These are phyloP conservation scores for Endocladia muricata DNA, from an alignment of 31 red algal species.

Conservation along the genomic window DNA sequence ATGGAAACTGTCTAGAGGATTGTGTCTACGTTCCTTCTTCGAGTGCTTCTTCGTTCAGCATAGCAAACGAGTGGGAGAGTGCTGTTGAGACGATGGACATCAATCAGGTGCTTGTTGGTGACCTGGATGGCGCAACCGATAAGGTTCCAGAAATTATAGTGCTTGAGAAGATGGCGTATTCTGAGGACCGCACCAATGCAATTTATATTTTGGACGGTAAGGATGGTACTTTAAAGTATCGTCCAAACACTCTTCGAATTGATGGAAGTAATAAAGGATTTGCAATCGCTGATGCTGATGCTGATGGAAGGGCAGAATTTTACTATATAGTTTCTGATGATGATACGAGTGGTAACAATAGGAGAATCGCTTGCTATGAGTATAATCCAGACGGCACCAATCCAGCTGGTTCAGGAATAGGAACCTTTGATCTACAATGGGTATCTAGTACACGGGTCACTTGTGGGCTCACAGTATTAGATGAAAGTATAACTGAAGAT, in stretches of 20 bases:
- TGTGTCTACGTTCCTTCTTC: not conserved
- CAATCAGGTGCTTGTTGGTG: not conserved
- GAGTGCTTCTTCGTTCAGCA: not conserved
- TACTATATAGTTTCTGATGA: too few relatives aligned
- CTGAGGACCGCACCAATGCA: not conserved
- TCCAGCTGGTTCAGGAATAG: too few relatives aligned
- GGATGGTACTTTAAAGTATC: not conserved
- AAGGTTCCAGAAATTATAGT: slow-evolving; percentile 1
- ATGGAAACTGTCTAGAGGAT: not conserved
- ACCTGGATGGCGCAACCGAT: not conserved
- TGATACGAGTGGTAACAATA: too few relatives aligned
- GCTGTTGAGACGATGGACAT: not conserved
- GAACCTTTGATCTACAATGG: too few relatives aligned
- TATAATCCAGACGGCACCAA: too few relatives aligned
- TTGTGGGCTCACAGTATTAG: too few relatives aligned
- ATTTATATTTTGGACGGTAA: not conserved
- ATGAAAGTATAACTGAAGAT: too few relatives aligned
- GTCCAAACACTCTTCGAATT: slow-evolving; percentile 2
- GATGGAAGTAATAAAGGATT: not conserved
- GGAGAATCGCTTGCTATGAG: too few relatives aligned
- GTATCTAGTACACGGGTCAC: too few relatives aligned
- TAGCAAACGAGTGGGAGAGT: not conserved
- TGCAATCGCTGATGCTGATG: slow-evolving; percentile 1
- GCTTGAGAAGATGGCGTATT: not conserved
- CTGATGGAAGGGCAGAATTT: not conserved